phyloP scores from a whole-genome alignment of 441 rosid species.

The Capsella rubella region DNA sequence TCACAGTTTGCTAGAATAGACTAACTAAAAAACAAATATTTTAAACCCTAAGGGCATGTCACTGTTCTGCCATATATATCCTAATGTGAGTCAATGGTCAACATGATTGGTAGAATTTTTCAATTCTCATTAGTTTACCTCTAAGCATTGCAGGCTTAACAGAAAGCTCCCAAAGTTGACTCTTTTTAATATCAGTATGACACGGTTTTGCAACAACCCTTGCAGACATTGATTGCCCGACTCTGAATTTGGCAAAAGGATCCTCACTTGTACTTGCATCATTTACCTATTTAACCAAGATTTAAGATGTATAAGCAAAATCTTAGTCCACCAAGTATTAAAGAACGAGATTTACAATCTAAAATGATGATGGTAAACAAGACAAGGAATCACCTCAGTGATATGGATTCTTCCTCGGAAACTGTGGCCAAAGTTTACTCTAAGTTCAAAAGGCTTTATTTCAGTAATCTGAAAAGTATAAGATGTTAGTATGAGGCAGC shows the following conservation, averaged over 20 bases:
- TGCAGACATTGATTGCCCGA: constrained; percentile 86
- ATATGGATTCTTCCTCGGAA: constrained; percentile 85
- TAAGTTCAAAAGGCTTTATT: constrained; percentile 82
- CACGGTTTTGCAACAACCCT: constrained; percentile 69
- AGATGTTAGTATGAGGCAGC: constrained; percentile 26
- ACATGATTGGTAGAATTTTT: background rate
- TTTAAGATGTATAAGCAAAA: constrained; percentile 27
- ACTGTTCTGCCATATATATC: constrained; percentile 15
- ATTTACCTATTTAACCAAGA: constrained; percentile 58
- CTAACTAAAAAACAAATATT: background rate
- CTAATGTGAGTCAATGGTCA: constrained; percentile 16
- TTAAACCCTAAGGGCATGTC: constrained; percentile 21
- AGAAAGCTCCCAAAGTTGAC: constrained; percentile 84
- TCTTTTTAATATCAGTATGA: constrained; percentile 60
- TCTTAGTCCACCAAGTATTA: background rate
- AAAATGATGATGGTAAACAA: constrained; percentile 25
- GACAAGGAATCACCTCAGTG: constrained; percentile 73
- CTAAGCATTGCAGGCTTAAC: constrained; percentile 67
- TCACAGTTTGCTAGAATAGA: background rate
- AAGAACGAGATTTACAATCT: constrained; percentile 17
- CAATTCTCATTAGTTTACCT: constrained; percentile 55
- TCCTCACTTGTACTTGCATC: constrained; percentile 58
- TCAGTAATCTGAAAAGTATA: constrained; percentile 77
- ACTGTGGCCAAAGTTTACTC: constrained; percentile 85
- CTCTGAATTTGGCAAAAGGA: constrained; percentile 72